These are phyloP conservation scores for Cylindricascospora bacillispora DNA, from an alignment of 1,139 yeast genomes.

Conservation along the genomic window DNA sequence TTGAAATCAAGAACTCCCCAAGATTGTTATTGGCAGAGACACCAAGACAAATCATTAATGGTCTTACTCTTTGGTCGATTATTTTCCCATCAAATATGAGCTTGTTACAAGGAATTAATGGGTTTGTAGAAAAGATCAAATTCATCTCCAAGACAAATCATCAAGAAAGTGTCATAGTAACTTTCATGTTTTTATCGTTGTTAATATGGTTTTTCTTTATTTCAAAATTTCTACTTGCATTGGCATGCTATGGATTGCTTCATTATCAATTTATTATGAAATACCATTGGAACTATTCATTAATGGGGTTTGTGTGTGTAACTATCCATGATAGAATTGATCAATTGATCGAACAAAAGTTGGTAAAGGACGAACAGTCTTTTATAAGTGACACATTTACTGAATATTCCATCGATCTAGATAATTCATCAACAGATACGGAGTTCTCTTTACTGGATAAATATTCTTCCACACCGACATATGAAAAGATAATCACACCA, in stretches of 20 bases:
- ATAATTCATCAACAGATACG: too few species aligned
- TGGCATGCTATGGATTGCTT: constrained; percentile 22
- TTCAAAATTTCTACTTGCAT: constrained; percentile 44
- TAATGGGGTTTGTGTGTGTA: constrained; percentile 1
- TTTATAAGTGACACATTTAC: not conserved
- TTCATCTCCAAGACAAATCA: constrained; percentile 48
- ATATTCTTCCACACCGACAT: too few species aligned
- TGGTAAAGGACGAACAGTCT: not conserved
- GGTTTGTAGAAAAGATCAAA: constrained; percentile 42
- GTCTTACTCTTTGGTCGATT: constrained; percentile 47
- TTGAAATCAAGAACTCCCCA: constrained; percentile 53
- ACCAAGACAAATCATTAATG: constrained; percentile 81
- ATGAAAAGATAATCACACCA: too few species aligned
- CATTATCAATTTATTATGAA: not conserved
- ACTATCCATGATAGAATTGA: constrained; percentile 1
- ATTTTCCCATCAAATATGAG: constrained; percentile 17
- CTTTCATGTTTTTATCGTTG: constrained; percentile 65
- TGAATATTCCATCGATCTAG: too few species aligned
- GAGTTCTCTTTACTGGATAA: too few species aligned
- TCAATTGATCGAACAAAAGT: not conserved
- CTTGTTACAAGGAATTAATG: constrained; percentile 26
- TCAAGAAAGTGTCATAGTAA: constrained; percentile 53
- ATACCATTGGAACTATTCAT: not conserved
- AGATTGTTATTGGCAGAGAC: constrained; percentile 63
- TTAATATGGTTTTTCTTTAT: constrained; percentile 63